phyloP scores from a whole-genome alignment of 495 filamentous ascomycete genomes.

The Penicillium egyptiacum region DNA sequence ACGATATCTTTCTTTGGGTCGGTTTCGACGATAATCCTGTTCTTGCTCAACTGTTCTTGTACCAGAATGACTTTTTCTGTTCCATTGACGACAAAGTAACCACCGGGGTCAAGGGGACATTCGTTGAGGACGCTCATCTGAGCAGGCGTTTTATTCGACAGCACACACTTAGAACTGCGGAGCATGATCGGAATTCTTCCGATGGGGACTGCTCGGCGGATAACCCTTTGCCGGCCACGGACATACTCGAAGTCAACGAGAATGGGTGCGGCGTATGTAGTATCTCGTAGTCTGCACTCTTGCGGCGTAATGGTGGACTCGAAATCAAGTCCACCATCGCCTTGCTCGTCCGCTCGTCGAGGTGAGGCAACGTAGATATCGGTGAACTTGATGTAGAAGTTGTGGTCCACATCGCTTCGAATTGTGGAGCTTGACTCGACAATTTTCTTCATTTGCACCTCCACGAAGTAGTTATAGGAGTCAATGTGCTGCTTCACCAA shows the following conservation, averaged over 20 bases:
- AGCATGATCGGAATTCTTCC: slow-evolving; percentile 96
- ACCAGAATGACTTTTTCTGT: slow-evolving; percentile 98
- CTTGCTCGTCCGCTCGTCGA: slow-evolving; percentile 66
- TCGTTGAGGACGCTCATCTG: slow-evolving; percentile 89
- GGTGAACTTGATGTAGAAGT: slow-evolving; percentile 84
- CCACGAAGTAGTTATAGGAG: slow-evolving; percentile 96
- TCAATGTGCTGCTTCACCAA: slow-evolving; percentile 97
- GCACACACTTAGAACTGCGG: slow-evolving; percentile 85
- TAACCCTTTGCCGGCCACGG: slow-evolving; percentile 68
- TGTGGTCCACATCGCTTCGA: slow-evolving; percentile 81
- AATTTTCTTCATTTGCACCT: slow-evolving; percentile 94
- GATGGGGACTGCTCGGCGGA: slow-evolving; percentile 69
- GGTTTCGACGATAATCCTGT: slow-evolving; percentile 93
- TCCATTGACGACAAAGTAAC: slow-evolving; percentile 97
- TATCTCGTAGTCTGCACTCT: slow-evolving; percentile 92
- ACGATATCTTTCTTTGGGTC: slow-evolving; percentile 87
- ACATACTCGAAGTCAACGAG: slow-evolving; percentile 85
- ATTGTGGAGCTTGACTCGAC: slow-evolving; percentile 83
- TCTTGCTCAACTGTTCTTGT: slow-evolving; percentile 98
- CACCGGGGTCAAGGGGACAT: slow-evolving; percentile 92
- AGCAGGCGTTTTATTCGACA: slow-evolving; percentile 73
- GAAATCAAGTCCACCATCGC: slow-evolving; percentile 55
- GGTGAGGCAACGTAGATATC: slow-evolving; percentile 83
- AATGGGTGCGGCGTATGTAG: slow-evolving; percentile 92
- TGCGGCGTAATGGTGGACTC: slow-evolving; percentile 71